Evolutionary conservation across 257 asterid genomes (phyloP).

Genomic region (Rhazya stricta): DNA sequence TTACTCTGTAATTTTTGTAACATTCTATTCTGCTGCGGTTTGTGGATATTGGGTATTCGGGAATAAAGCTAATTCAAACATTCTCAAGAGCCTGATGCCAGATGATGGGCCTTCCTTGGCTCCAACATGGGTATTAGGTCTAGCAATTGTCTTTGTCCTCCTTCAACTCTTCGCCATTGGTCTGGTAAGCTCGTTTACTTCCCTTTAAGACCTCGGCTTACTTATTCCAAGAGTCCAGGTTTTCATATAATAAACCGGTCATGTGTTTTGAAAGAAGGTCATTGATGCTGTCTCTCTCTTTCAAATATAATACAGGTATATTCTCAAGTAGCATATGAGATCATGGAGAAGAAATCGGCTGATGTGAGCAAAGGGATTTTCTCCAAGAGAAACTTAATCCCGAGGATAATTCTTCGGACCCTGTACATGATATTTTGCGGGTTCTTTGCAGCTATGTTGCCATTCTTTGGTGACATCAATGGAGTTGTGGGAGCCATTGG

Average conservation of each 20-base stretch:
- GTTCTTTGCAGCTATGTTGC: slow-evolving; percentile 86
- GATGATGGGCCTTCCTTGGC: slow-evolving; percentile 75
- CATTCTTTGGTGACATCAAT: slow-evolving; percentile 89
- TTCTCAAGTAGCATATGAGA: slow-evolving; percentile 95
- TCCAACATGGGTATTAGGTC: slow-evolving; percentile 67
- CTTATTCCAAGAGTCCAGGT: not conserved
- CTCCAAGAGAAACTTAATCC: slow-evolving; percentile 75
- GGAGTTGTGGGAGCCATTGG: slow-evolving; percentile 92
- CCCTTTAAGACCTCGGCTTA: not conserved
- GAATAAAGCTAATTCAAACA: slow-evolving; percentile 69
- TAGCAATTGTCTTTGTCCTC: slow-evolving; percentile 53
- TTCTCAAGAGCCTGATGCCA: slow-evolving; percentile 67
- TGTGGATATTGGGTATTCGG: slow-evolving; percentile 96
- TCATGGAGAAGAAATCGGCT: slow-evolving; percentile 89
- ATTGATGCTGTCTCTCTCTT: not conserved
- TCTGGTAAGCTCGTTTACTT: slow-evolving; percentile 42
- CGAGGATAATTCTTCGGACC: slow-evolving; percentile 72
- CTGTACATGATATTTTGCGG: slow-evolving; percentile 66
- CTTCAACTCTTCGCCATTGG: slow-evolving; percentile 85
- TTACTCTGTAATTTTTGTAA: slow-evolving; percentile 72
- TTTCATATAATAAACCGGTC: not conserved
- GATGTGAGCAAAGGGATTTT: slow-evolving; percentile 67
- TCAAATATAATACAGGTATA: slow-evolving; percentile 46
- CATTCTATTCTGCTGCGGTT: slow-evolving; percentile 84
- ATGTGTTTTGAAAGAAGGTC: not conserved